Conservation (phyloP, 2,329 filamentous ascomycete genomes). For the Trichoderma gracile region DNA sequence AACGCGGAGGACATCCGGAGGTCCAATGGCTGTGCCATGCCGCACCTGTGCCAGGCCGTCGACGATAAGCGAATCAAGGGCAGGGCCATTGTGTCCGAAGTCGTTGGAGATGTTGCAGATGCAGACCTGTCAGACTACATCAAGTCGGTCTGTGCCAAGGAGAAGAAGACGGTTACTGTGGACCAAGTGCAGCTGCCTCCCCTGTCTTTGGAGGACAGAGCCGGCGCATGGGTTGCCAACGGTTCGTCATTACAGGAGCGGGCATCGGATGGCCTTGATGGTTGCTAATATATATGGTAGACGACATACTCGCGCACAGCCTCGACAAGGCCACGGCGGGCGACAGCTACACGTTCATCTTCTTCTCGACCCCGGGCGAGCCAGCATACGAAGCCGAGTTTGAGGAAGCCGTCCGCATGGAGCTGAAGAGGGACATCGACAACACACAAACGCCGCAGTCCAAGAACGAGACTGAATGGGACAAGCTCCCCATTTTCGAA, state of each 20-base stretch:
- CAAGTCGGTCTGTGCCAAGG: slow-evolving; percentile 46
- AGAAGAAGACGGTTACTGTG: slow-evolving; percentile 42
- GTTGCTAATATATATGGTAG: slow-evolving; percentile 33
- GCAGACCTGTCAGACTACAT: slow-evolving; percentile 49
- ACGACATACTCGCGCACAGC: slow-evolving; percentile 53
- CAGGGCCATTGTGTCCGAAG: slow-evolving; percentile 56
- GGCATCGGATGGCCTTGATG: not conserved
- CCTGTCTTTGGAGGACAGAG: slow-evolving; percentile 44
- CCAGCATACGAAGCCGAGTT: slow-evolving; percentile 66
- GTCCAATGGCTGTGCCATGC: slow-evolving; percentile 51
- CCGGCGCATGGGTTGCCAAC: slow-evolving; percentile 49
- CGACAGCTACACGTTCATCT: slow-evolving; percentile 71
- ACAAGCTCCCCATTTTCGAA: slow-evolving; percentile 69
- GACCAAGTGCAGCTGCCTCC: slow-evolving; percentile 45
- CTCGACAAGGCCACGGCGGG: slow-evolving; percentile 43
- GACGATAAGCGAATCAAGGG: slow-evolving; percentile 40
- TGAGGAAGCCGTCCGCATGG: slow-evolving; percentile 63
- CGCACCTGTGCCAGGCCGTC: slow-evolving; percentile 51
- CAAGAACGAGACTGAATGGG: slow-evolving; percentile 42
- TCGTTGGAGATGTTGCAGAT: slow-evolving; percentile 52
- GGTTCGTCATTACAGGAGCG: slow-evolving; percentile 35
- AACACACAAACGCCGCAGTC: slow-evolving; percentile 37
- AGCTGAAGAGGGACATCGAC: slow-evolving; percentile 65
- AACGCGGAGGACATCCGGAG: slow-evolving; percentile 67
- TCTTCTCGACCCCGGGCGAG: slow-evolving; percentile 63